These are phyloP conservation scores for Collybiopsis luxurians DNA, from an alignment of 768 basidiomycete species.

Conservation along the genomic window DNA sequence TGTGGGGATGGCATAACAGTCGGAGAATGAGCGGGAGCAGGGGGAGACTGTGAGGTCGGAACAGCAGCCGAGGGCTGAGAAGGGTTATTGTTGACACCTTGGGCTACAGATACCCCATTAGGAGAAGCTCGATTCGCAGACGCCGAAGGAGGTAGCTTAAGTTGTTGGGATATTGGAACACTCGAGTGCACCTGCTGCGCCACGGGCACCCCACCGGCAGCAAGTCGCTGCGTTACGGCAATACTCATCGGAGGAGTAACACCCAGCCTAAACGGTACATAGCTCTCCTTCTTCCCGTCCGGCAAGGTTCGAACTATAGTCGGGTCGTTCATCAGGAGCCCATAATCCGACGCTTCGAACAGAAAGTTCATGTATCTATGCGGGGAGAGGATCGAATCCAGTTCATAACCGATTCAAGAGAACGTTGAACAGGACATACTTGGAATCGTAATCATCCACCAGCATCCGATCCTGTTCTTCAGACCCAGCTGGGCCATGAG, in stretches of 20 bases:
- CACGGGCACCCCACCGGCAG: not conserved
- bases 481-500: constrained; percentile 51
- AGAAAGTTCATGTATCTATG: constrained; percentile 45
- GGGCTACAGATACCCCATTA: not conserved
- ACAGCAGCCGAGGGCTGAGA: not conserved
- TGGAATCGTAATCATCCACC: constrained; percentile 67
- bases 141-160: not conserved
- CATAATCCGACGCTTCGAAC: constrained; percentile 51
- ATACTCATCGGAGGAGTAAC: constrained; percentile 1
- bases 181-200: not conserved
- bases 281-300: constrained; percentile 11
- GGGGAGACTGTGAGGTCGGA: constrained; percentile 22
- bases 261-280: constrained; percentile 12
- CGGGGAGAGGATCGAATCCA: too few species aligned
- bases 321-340: constrained; percentile 11
- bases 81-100: not conserved
- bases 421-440: constrained; percentile 29
- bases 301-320: constrained; percentile 1
- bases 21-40: constrained; percentile 27
- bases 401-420: not conserved
- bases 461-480: constrained; percentile 70
- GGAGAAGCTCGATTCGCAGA: not conserved
- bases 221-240: not conserved
- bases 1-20: constrained; percentile 14
- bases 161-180: constrained; percentile 7